Base-by-base conservation (phyloP, 2,329 filamentous ascomycete genomes). In the Beauveria scarabaeidicola region DNA sequence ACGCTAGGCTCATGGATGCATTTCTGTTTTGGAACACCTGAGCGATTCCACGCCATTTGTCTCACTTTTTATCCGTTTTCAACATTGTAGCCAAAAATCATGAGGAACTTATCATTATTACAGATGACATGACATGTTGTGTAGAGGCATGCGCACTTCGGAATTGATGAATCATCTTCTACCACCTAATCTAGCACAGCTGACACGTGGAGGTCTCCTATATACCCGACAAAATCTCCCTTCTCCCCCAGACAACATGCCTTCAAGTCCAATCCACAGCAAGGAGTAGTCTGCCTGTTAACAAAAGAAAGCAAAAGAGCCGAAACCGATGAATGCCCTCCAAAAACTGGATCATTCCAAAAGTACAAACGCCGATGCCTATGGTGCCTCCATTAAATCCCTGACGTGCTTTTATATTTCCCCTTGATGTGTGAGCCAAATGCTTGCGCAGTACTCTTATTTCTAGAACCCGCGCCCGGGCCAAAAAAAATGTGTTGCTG, bases 371-470 rank as follows among this genome's bases (percentile, higher is more conserved):
- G 50, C 51, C 58, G 25, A 50, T 27, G 13, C 43, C 51, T n/a
- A 54, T 60, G 58, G 23, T 53, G 44, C 50, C 47, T 52, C 38
- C 50, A 47, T 51, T 19, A 41, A 47, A 47, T 47, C 43, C 40
- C 57, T 47, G 40, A 27, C 27, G 27, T 43, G 23, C 25, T 53
- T 52, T 32, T 59, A 13, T 40, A 41, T 46, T 17, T 36, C 44
- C 23, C 21, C 21, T 41, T 23, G 2, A 8, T 36, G 8, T 48
- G 36, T 53, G 51, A 60, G 51, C 43, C 51, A 9, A 21, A 27
- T 60, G 58, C 58, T 60, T 60, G 58, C 58, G 58, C 58, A 48
- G 27, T 54, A 10, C 32, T 50, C 51, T 15, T n/a, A 7, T 43
- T 50, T 53, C 41, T 50, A 46, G 17, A 47, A 50, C 32, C 32